Base-by-base conservation (phyloP, 768 basidiomycete species). In the Austroboletus eburneus region DNA sequence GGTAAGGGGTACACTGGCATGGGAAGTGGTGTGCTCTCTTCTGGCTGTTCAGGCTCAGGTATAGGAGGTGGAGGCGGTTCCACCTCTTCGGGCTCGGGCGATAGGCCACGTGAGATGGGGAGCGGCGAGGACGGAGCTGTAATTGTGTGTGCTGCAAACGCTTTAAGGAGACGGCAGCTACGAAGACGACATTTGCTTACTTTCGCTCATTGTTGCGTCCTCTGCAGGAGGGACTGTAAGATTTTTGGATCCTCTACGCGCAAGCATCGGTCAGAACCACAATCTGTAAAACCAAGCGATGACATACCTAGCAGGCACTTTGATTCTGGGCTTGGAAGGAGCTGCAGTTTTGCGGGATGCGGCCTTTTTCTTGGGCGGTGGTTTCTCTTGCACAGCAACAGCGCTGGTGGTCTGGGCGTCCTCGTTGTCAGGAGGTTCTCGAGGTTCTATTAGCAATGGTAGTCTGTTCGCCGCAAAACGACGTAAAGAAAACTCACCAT, bases 1-100 rank as follows among this genome's bases (percentile, higher is more conserved):
- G 88, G 87, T 20, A 90, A 75, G 1, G 88, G 85, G 52, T 89
- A 91, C 23, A 82, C 66, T 3, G 88, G 88, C 3, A 85, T 2
- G 23, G 58, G 59, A 32, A 58, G 72, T 1, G 87, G 77, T 17
- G 76, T 69, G 43, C 69, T 77, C 42, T 85, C 78, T 43, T 73
- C 63, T 16, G 65, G 61, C 47, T 53, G 63, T 55, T 68, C 51
- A 9, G 55, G 46, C 23, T 32, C 62, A 33, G 69, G 64, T 14
- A 61, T 64, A 30, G 72, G 65, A 8, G 67, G 68, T 9, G 51
- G 56, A 20, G 51, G 61, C 0, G 50, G 57, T 33, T 61, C 58
- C 14, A 57, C 45, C 22, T 59, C 64, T 48, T 80, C 80, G 30
- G 74, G 74, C 39, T 81, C 80, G 27, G 79, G 77, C 2, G 80